These are phyloP conservation scores for Patellifolia procumbens DNA, from an alignment of 179 eudicot genomes.

Conservation along the genomic window DNA sequence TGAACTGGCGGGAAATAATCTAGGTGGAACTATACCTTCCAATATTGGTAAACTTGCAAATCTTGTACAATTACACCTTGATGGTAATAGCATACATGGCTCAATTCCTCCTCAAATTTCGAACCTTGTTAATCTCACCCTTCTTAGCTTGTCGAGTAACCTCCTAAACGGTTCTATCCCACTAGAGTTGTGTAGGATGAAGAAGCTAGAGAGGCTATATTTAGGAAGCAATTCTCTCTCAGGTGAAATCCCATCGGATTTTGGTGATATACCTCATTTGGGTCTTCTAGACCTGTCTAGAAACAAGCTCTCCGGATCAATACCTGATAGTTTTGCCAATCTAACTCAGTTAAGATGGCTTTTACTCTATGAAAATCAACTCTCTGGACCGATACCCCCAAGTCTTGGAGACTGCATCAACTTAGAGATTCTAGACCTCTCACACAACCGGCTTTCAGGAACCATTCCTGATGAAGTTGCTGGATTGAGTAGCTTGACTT, in stretches of 20 bases:
- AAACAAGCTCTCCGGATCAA: slow-evolving; percentile 61
- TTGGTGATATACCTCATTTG: slow-evolving; percentile 62
- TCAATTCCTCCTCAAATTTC: slow-evolving; percentile 67
- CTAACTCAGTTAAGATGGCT: slow-evolving; percentile 61
- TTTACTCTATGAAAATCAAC: slow-evolving; percentile 56
- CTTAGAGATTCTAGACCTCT: slow-evolving; percentile 82
- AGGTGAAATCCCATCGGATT: slow-evolving; percentile 55
- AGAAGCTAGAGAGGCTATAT: slow-evolving; percentile 64
- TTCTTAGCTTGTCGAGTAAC: slow-evolving; percentile 68
- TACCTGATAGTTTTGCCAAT: slow-evolving; percentile 66
- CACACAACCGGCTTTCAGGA: slow-evolving; percentile 64
- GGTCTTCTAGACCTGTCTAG: slow-evolving; percentile 71
- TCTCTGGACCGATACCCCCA: slow-evolving; percentile 64
- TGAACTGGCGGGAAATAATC: slow-evolving; percentile 63
- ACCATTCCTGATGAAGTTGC: slow-evolving; percentile 63
- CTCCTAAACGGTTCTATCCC: slow-evolving; percentile 67
- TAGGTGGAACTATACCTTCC: slow-evolving; percentile 61
- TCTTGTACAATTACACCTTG: slow-evolving; percentile 66
- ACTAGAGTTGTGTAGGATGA: slow-evolving; percentile 43
- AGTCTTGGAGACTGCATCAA: slow-evolving; percentile 68
- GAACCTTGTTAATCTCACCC: slow-evolving; percentile 61
- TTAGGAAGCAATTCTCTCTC: slow-evolving; percentile 62
- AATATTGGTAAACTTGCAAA: slow-evolving; percentile 52
- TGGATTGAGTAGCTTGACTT: slow-evolving; percentile 58
- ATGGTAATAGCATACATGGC: slow-evolving; percentile 61